Conservation (phyloP, 139 green algal species). For the Micractinium conductrix region DNA sequence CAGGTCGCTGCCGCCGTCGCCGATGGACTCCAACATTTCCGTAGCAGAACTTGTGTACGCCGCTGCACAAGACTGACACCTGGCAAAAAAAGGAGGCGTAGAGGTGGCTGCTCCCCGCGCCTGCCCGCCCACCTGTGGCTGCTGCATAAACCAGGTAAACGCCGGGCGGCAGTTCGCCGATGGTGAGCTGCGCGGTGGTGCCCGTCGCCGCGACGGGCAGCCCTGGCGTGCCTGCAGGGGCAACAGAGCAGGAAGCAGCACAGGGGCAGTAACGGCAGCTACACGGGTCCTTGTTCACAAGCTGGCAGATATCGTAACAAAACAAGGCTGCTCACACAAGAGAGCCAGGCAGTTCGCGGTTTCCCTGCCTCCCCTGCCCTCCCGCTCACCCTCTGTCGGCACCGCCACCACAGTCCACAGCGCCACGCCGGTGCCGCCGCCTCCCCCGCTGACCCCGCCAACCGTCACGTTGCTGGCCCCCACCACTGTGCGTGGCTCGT, state of each 20-base stretch:
- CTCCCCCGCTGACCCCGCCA: not conserved
- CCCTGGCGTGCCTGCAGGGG: constrained; percentile 24
- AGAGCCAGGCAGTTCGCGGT: not conserved
- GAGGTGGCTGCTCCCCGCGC: not conserved
- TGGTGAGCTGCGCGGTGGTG: not conserved
- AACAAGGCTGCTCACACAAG: not conserved
- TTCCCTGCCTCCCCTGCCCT: not conserved
- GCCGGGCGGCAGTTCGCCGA: not conserved
- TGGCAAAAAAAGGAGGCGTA: too few relatives aligned
- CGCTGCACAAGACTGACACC: too few relatives aligned
- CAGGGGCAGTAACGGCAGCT: too few relatives aligned
- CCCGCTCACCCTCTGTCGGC: not conserved
- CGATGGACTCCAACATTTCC: constrained; percentile 37
- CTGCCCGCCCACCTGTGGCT: not conserved
- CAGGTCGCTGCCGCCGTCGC: constrained; percentile 29
- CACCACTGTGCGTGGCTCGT: not conserved
- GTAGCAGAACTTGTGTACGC: too few relatives aligned
- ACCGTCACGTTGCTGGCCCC: not conserved
- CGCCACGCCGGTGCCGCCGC: not conserved
- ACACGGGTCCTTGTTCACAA: not conserved
- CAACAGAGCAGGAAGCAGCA: not conserved
- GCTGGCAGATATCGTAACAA: not conserved
- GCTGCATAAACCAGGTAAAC: not conserved
- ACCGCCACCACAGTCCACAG: not conserved
- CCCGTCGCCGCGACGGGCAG: not conserved